Evolutionary conservation across 1,284 basidiomycete genomes (phyloP), one percentile per base, ranked within the genome.

Genomic region (Rhodotorula sp.): DNA sequence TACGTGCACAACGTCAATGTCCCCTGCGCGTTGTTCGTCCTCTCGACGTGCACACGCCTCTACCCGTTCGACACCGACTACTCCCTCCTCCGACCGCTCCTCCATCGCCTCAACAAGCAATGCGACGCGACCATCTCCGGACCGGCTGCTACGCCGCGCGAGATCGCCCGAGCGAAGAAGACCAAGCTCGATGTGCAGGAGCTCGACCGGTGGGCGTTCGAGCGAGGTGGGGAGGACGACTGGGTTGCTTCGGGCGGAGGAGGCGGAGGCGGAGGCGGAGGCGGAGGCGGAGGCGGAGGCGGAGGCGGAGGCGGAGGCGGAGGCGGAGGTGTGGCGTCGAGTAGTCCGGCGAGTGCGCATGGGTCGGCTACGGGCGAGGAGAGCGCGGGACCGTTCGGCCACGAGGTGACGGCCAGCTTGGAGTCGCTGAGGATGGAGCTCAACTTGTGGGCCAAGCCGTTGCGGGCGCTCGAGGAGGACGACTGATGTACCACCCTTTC

Each of bases 131-230:
- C 64, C n/a, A 66, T 67, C 47, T 20, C n/a, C 24, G 59, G 58
- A n/a, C 20, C 34, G 20, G 67, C 58, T 30, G 67, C 64, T 22
- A 71, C 72, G 22, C 55, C 52, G 16, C 58, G 60, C 24, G 72
- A 74, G 58, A 50, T 71, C 30, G 57, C 58, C 3, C 64, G 72
- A 28, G 72, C 72, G 3, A 51, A 57, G n/a, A n/a, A 48, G 52
- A 74, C 72, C 15, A 68, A 68, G 51, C 22, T 37, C 28, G 62
- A 65, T 31, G 72, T 74, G n/a, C 62, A 69, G 50, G 66, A 62
- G 22, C 64, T 74, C 11, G 72, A 74, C 47, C 67, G 72, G 34
- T 63, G 56, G 26, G 72, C 72, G 55, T 74, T 71, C 44, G 72
- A 74, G 51, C 30, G 59, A 22, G 51, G 54, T 8, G 64, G 58